phyloP scores from a whole-genome alignment of 495 filamentous ascomycete genomes.

The Aspergillus conjunctus region DNA sequence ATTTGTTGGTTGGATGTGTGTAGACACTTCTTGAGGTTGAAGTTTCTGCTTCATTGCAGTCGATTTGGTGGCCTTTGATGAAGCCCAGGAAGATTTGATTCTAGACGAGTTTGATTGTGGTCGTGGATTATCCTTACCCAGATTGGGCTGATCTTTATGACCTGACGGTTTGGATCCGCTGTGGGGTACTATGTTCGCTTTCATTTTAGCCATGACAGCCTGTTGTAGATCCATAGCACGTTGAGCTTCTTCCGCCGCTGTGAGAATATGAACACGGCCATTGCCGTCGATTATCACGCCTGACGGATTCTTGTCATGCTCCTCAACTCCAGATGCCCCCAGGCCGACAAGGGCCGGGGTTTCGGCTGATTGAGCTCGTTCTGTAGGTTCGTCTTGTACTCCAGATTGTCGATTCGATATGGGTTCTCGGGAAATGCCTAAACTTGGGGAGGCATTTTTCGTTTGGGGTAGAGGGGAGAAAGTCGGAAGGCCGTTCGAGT shows the following conservation, averaged over 20 bases:
- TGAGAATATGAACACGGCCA: conserved; percentile 26
- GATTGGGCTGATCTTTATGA: background rate
- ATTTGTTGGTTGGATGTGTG: background rate
- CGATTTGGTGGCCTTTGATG: background rate
- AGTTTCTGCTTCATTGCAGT: background rate
- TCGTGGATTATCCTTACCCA: background rate
- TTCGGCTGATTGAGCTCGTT: background rate
- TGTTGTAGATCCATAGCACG: conserved; percentile 27
- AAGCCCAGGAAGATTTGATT: conserved; percentile 10
- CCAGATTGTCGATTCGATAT: conserved; percentile 7
- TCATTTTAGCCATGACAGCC: conserved; percentile 36
- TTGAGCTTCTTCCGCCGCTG: conserved; percentile 24
- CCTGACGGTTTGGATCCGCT: background rate
- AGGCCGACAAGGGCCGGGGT: background rate
- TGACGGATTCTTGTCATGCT: background rate
- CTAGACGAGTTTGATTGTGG: conserved; percentile 4
- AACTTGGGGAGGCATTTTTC: conserved; percentile 15
- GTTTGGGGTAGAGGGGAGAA: conserved; percentile 11
- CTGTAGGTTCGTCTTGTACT: background rate
- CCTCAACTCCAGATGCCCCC: background rate
- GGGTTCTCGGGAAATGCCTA: conserved; percentile 11
- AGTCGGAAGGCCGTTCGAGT: conserved; percentile 9
- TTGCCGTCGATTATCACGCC: conserved; percentile 30
- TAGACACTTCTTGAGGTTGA: background rate
- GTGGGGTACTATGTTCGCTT: conserved; percentile 11